A percentile compares a stretch with the other conserved stretches of the same genome.
Conservation (phyloP, 257 asterid species). For the Paraleonurus japonicus region DNA sequence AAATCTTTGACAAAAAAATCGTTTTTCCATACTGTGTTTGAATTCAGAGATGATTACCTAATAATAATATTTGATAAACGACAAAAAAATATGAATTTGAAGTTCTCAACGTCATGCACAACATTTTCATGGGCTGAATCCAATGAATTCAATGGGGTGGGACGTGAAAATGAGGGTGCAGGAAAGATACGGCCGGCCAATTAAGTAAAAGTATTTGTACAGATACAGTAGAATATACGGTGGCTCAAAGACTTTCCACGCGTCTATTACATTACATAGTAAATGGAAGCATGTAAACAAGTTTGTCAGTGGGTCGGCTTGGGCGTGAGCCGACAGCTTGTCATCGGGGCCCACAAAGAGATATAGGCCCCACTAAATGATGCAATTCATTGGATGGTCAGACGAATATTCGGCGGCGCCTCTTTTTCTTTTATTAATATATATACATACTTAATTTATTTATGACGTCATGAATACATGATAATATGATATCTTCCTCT, state of each 20-base stretch:
- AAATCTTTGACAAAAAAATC: neutral
- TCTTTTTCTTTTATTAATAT: neutral
- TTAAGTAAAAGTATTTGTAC: neutral
- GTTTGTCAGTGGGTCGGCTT: slow-evolving; percentile 41
- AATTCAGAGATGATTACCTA: slow-evolving; percentile 27
- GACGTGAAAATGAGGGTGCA: neutral
- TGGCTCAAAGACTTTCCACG: slow-evolving; percentile 19
- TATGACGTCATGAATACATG: neutral
- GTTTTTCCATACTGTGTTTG: neutral
- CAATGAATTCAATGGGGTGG: neutral
- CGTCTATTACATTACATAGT: slow-evolving; percentile 16
- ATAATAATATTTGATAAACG: slow-evolving; percentile 4
- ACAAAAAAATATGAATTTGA: slow-evolving; percentile 10
- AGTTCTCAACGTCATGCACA: neutral
- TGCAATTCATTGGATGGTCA: slow-evolving; percentile 29
- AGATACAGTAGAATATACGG: slow-evolving; percentile 3
- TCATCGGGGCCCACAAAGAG: slow-evolving; percentile 33
- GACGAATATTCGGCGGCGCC: slow-evolving; percentile 36
- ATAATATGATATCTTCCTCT: no score
- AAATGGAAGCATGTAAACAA: slow-evolving; percentile 34
- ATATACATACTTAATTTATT: neutral
- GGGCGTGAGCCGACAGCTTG: slow-evolving; percentile 46
- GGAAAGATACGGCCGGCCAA: slow-evolving; percentile 10
- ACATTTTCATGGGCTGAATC: neutral
- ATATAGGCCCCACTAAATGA: slow-evolving; percentile 14